phyloP scores from a whole-genome alignment of 2,329 filamentous ascomycete genomes.

The Sphaerulina vaccinii region DNA sequence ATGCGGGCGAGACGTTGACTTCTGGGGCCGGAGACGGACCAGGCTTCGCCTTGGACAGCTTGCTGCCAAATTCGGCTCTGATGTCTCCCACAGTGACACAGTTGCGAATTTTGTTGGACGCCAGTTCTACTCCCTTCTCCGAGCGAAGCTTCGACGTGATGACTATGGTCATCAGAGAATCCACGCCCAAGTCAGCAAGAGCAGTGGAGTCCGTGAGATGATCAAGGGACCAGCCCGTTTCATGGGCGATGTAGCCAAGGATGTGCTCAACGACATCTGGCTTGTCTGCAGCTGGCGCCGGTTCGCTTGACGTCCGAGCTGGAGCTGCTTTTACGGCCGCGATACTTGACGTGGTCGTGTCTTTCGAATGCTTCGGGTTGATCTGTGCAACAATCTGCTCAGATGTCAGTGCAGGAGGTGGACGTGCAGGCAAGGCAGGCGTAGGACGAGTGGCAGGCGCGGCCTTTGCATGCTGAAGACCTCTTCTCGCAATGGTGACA shows the following conservation, averaged over 20 bases:
- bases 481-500: too few species aligned
- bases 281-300: neutral
- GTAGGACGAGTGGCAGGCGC: too few species aligned
- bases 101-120: neutral
- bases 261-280: neutral
- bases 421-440: too few species aligned
- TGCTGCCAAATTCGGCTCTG: too few species aligned
- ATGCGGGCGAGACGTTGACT: too few species aligned
- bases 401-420: neutral
- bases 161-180: constrained; percentile 17
- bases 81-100: too few species aligned
- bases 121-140: constrained; percentile 11
- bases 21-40: too few species aligned
- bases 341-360: neutral
- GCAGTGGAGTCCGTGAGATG: neutral
- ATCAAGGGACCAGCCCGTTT: neutral
- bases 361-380: neutral
- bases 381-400: neutral
- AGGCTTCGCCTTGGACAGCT: too few species aligned
- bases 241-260: constrained; percentile 2
- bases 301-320: too few species aligned
- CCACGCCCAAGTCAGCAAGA: constrained; percentile 13
- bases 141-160: constrained; percentile 23
- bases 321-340: too few species aligned
- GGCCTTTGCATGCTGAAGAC: too few species aligned